Conservation (phyloP, 176 grass and related monocot species). For the Oryza coarctata region DNA sequence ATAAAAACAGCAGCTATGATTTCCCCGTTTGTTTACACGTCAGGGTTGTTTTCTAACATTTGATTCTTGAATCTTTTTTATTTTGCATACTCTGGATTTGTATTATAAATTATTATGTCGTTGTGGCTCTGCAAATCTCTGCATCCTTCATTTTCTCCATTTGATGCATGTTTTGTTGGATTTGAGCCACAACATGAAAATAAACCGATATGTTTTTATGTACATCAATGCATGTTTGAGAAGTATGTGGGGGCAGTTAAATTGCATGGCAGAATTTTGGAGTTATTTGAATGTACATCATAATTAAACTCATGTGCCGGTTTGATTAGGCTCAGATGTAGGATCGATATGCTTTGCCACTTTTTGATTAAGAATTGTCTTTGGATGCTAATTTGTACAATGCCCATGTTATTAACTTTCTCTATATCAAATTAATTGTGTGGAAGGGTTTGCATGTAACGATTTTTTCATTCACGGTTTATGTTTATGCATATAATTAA, state of each 20-base stretch:
- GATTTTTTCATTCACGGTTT: background rate
- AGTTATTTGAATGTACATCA: background rate
- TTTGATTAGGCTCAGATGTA: background rate
- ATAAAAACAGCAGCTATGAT: background rate
- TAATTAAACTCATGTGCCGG: background rate
- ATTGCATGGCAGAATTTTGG: background rate
- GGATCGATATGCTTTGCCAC: background rate
- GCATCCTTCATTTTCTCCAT: background rate
- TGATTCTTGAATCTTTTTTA: background rate
- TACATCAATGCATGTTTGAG: background rate
- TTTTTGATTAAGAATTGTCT: background rate
- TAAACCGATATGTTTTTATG: background rate
- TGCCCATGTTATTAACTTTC: background rate
- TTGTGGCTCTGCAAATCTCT: background rate
- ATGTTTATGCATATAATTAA: background rate
- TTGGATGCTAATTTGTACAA: background rate
- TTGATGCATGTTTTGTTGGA: background rate
- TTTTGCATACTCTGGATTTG: background rate
- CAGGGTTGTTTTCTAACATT: background rate
- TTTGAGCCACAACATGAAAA: background rate
- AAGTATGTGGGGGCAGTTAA: background rate
- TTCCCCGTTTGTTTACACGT: background rate
- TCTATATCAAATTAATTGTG: background rate
- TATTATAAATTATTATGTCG: background rate
- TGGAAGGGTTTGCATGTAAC: background rate